Evolutionary conservation across 495 filamentous ascomycete genomes (phyloP).

Genomic region (Penicillium ochrochloron): DNA sequence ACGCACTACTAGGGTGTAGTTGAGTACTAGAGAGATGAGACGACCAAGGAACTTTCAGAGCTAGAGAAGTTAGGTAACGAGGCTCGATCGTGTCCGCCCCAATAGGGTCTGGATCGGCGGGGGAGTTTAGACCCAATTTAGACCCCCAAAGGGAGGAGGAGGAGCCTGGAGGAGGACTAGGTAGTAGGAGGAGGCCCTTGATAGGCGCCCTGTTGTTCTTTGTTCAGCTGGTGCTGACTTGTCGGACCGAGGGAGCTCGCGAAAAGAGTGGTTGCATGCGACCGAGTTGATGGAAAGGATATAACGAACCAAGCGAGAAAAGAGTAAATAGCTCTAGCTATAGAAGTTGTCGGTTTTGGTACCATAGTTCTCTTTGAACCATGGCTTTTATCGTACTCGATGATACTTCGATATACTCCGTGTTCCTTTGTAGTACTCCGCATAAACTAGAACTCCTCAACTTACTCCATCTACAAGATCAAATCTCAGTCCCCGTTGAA

Average conservation of each 20-base stretch:
- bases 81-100: slow-evolving; percentile 8
- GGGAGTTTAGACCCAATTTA: background rate
- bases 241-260: background rate
- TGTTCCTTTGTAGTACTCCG: background rate
- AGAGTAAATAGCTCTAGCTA: background rate
- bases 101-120: slow-evolving; percentile 27
- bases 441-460: background rate
- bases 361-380: background rate
- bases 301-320: background rate
- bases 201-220: slow-evolving; percentile 11
- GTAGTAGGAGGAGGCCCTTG: slow-evolving; percentile 12
- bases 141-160: background rate
- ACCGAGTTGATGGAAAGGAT: background rate
- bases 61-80: slow-evolving; percentile 1
- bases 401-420: background rate
- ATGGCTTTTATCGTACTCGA: background rate
- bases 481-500: background rate
- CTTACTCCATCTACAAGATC: background rate
- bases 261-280: slow-evolving; percentile 1
- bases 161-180: background rate
- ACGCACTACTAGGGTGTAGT: too few relatives aligned
- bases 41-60: background rate
- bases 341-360: too few relatives aligned
- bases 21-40: background rate
- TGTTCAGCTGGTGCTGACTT: slow-evolving; percentile 17